These are phyloP conservation scores for Neurospora sp. DNA, from an alignment of 495 filamentous ascomycete species.

Conservation along the genomic window DNA sequence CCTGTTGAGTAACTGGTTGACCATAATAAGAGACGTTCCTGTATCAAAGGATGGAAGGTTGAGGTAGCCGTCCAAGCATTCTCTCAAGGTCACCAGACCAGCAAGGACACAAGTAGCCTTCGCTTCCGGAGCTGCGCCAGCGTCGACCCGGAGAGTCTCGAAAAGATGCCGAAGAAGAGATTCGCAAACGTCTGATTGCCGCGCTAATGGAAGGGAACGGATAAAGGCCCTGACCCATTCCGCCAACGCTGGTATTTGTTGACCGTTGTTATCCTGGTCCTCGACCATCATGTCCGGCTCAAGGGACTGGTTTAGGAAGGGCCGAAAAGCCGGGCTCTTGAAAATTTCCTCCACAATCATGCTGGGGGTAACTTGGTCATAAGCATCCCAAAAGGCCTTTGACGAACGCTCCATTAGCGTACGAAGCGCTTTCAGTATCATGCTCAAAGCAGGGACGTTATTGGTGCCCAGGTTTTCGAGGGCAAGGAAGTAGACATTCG, in stretches of 20 bases:
- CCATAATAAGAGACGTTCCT: constrained; percentile 38
- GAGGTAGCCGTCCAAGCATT: constrained; percentile 36
- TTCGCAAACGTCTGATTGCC: constrained; percentile 63
- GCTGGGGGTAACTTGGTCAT: constrained; percentile 65
- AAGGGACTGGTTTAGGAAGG: constrained; percentile 46
- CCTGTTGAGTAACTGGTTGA: constrained; percentile 39
- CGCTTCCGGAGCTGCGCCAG: constrained; percentile 22
- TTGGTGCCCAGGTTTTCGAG: constrained; percentile 62
- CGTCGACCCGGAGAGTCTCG: constrained; percentile 47
- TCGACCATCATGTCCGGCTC: constrained; percentile 44
- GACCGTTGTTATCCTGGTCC: constrained; percentile 42
- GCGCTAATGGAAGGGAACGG: constrained; percentile 59
- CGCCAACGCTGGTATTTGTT: constrained; percentile 31
- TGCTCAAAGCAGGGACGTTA: constrained; percentile 44
- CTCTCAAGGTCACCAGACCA: constrained; percentile 34
- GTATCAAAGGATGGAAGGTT: constrained; percentile 31
- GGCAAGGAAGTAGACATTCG: constrained; percentile 62
- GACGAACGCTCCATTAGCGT: constrained; percentile 61
- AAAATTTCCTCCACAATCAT: constrained; percentile 68
- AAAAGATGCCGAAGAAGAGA: constrained; percentile 60
- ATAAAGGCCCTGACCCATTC: constrained; percentile 70
- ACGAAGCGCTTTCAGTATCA: constrained; percentile 55
- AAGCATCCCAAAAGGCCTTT: constrained; percentile 75
- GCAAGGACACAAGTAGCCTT: constrained; percentile 35
- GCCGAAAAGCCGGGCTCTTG: constrained; percentile 55